Conservation (phyloP, 2,329 filamentous ascomycete genomes). For the Penicillium sp. region DNA sequence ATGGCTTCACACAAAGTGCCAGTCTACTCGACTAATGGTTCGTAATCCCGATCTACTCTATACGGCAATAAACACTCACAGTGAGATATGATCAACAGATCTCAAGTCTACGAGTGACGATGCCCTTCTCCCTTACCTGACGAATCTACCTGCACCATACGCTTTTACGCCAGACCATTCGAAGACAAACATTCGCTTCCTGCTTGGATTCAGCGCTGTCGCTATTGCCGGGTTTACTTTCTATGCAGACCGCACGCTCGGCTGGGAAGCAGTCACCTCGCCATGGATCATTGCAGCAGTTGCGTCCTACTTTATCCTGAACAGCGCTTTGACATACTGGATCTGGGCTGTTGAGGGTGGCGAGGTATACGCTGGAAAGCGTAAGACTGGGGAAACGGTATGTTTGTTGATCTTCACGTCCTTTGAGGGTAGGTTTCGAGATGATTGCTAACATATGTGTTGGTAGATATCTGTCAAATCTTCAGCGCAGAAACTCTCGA, state of each 20-base stretch:
- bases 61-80: conserved; percentile 7
- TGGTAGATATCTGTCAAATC: conserved; percentile 68
- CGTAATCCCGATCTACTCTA: conserved; percentile 20
- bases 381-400: conserved; percentile 63
- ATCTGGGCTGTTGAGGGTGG: conserved; percentile 77
- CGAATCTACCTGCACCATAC: conserved; percentile 62
- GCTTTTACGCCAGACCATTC: conserved; percentile 74
- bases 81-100: conserved; percentile 53
- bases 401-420: conserved; percentile 16
- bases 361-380: conserved; percentile 72
- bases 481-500: conserved; percentile 71
- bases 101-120: conserved; percentile 97
- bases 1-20: conserved; percentile 40
- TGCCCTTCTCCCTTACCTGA: conserved; percentile 88
- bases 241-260: conserved; percentile 84
- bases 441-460: conserved; percentile 5
- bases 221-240: conserved; percentile 77
- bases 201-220: conserved; percentile 78
- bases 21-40: conserved; percentile 46
- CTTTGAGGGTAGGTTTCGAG: neutral
- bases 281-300: conserved; percentile 77
- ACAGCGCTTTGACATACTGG: conserved; percentile 76
- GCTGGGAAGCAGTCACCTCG: conserved; percentile 78
- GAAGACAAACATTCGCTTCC: conserved; percentile 76
- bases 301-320: conserved; percentile 71